phyloP scores from a whole-genome alignment of 441 rosid species.

The Adansonia grandidieri region DNA sequence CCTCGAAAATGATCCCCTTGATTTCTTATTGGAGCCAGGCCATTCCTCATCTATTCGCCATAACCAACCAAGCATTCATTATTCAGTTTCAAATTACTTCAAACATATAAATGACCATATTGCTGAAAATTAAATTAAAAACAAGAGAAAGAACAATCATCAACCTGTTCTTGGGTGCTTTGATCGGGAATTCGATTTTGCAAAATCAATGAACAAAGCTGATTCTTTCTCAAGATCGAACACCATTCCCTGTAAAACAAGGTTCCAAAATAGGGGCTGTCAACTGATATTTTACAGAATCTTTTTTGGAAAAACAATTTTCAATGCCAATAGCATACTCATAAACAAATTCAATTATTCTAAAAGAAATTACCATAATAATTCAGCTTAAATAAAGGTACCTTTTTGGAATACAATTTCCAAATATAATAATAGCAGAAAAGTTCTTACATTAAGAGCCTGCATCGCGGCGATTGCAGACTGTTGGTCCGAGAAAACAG shows the following conservation, averaged over 20 bases:
- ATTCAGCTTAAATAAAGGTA: not conserved
- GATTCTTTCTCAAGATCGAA: slow-evolving; percentile 90
- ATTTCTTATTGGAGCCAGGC: slow-evolving; percentile 61
- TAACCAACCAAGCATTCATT: slow-evolving; percentile 25
- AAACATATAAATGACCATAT: slow-evolving; percentile 6
- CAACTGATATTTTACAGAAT: not conserved
- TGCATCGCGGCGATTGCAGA: slow-evolving; percentile 65
- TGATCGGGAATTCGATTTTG: slow-evolving; percentile 83
- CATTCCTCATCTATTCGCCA: slow-evolving; percentile 61
- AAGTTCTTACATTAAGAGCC: slow-evolving; percentile 59
- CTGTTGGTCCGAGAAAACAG: slow-evolving; percentile 63
- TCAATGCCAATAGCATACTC: not conserved
- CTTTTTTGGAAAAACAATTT: not conserved
- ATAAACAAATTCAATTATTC: not conserved
- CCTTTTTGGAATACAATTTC: not conserved
- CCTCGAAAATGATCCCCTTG: slow-evolving; percentile 48
- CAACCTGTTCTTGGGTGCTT: slow-evolving; percentile 78
- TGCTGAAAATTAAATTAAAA: not conserved
- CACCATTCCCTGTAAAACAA: slow-evolving; percentile 70
- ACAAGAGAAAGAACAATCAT: slow-evolving; percentile 25
- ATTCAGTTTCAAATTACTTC: slow-evolving; percentile 10
- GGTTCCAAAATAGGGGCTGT: slow-evolving; percentile 27
- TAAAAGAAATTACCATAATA: not conserved
- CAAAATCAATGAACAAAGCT: slow-evolving; percentile 74
- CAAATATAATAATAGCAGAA: not conserved